Base-by-base conservation (phyloP, 495 filamentous ascomycete genomes). In the Jackrogersella multiformis region DNA sequence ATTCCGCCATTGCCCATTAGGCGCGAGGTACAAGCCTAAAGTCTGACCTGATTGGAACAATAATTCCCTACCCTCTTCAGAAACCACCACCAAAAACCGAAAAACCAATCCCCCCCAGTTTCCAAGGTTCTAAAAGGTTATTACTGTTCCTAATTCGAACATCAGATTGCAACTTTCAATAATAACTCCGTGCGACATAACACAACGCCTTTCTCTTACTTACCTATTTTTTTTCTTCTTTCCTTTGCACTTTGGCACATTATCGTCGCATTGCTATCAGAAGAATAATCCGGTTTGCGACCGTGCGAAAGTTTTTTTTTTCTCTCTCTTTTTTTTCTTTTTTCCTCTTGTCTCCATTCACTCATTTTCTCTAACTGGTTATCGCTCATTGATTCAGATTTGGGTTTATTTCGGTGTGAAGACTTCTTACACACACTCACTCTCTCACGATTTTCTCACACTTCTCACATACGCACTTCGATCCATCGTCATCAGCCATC, bases 1-100 rank as follows among this genome's bases (percentile, higher is more conserved):
- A 69, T 70, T 66, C 61, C 57, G 56, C 67, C 56, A 70, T 69
- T 60, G 55, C 66, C 66, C 66, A 64, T 70, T 70, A 70, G 67
- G 67, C 67, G 67, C 53, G 57, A 66, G 51, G 67, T 65, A 61
- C 67, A 58, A 61, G 61, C 56, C 67, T 66, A 70, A 69, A 66
- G 56, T 53, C 49, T 58, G 46, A 61, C 60, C 46, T 70, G 67
- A 70, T 70, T 70, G 67, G 67, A 70, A 61, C 56, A 58, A 56
- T 45, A 49, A 54, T 45, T 32, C 38, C 44, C 65, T 39, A 21
- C 49, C 21, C 15, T 30, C 20, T 26, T 7, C 20, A 49, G 44
- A 52, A 61, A 28, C n/a, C n/a, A n/a, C n/a, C n/a, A n/a, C n/a
- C n/a, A 35, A 32, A 38, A 55, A 63, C 24, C 26, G 16, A 38